Conservation (phyloP, 106 monocot species). For the Dioscorea dumetorum region DNA sequence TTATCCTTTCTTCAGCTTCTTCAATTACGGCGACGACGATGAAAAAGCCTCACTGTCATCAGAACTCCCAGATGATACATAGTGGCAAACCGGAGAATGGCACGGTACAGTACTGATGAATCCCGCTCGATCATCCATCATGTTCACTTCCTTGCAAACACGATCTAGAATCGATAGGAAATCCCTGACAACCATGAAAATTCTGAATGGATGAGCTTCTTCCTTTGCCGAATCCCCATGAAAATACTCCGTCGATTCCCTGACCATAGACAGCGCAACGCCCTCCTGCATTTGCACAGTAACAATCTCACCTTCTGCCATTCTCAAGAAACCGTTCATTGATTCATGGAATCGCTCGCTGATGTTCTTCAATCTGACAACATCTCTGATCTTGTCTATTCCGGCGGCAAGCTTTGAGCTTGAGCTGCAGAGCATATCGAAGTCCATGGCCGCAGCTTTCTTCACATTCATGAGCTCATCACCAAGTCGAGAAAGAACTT, state of each 20-base stretch:
- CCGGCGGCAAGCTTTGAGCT: conserved; percentile 21
- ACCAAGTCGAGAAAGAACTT: conserved; percentile 29
- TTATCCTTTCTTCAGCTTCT: too few species aligned
- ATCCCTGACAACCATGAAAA: conserved; percentile 44
- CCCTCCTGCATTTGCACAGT: conserved; percentile 16
- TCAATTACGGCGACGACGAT: too few species aligned
- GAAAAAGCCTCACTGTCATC: conserved; percentile 9
- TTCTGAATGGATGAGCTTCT: conserved; percentile 44
- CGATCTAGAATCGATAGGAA: conserved; percentile 30
- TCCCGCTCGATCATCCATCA: conserved; percentile 10
- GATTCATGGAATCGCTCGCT: conserved; percentile 18
- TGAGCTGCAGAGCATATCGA: conserved; percentile 20
- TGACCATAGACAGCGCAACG: conserved; percentile 10
- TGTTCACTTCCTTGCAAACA: conserved; percentile 39
- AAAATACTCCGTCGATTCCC: conserved; percentile 36
- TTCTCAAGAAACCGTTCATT: conserved; percentile 25
- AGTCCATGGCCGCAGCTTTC: conserved; percentile 42
- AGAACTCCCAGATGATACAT: conserved; percentile 20
- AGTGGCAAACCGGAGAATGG: neutral
- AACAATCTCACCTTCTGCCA: conserved; percentile 25
- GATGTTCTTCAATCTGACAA: conserved; percentile 11
- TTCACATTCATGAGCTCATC: conserved; percentile 34
- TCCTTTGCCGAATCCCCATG: conserved; percentile 36
- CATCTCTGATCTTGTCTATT: conserved; percentile 20
- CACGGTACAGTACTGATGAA: neutral